Conservation (phyloP, 75 land plant species). For the Cryptomeria japonica region DNA sequence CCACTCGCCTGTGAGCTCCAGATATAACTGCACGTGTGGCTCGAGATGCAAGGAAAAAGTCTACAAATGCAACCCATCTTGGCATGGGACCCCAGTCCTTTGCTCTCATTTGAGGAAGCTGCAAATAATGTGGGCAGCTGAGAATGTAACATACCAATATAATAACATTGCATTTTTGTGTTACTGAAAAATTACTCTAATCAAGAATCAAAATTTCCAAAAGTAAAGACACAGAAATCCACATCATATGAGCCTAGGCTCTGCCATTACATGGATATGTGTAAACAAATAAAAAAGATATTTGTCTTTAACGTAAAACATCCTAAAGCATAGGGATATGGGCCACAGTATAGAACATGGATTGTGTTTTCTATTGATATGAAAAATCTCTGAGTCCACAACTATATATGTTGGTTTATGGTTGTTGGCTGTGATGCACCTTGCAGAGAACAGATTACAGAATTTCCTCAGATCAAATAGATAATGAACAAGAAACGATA, state of each 20-base stretch:
- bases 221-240: not conserved
- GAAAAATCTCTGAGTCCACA: not conserved
- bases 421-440: not conserved
- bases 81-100: slow-evolving; percentile 96
- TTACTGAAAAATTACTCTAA: not conserved
- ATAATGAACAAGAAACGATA: not conserved
- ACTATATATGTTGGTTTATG: not conserved
- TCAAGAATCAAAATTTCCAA: not conserved
- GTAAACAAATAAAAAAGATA: not conserved
- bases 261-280: not conserved
- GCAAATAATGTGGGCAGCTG: not conserved
- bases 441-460: not conserved
- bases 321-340: not conserved
- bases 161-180: not conserved
- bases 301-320: not conserved
- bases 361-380: not conserved
- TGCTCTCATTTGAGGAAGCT: slow-evolving; percentile 56
- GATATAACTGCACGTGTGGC: slow-evolving; percentile 84
- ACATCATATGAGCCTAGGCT: not conserved
- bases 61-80: slow-evolving; percentile 95
- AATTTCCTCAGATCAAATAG: not conserved
- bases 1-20: slow-evolving; percentile 86
- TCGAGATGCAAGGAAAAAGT: slow-evolving; percentile 88
- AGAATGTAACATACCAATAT: not conserved
- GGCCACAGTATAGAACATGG: not conserved